Base-by-base conservation (phyloP, 257 asterid species). In the Striga asiatica region DNA sequence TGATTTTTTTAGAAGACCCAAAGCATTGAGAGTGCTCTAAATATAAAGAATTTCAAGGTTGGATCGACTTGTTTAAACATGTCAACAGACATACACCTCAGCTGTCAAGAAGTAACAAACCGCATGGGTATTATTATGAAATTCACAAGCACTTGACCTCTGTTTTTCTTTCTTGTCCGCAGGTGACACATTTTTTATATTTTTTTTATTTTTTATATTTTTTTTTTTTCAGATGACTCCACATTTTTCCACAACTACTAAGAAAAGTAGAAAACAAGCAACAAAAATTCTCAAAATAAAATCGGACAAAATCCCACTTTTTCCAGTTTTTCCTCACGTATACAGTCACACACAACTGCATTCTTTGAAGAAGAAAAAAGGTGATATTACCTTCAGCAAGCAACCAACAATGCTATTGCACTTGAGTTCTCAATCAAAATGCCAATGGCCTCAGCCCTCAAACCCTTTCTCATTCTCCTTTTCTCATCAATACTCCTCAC, bases 141-240 rank as follows among this genome's bases (percentile, higher is more conserved):
- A 62, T 43, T 66, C n/a, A 0, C 4, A 20, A 0, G 0, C 4
- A 1, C 53, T 25, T 39, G 56, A 57, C 66, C 19, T 51, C 32
- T 46, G 48, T 28, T 55, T 43, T 53, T n/a, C 29, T 13, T 45
- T 29, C 43, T 67, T 68, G 75, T 71, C 72, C 56, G 21, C 45
- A 49, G 29, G 78, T 50, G 64, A 61, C 73, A 71, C 63, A 78
- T n/a, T n/a, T n/a, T n/a, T n/a, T n/a, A n/a, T n/a, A n/a, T n/a
- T n/a, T n/a, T n/a, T n/a, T n/a, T n/a, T n/a, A n/a, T n/a, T n/a
- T n/a, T n/a, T n/a, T n/a, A n/a, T n/a, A n/a, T n/a, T n/a, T n/a
- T n/a, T n/a, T n/a, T n/a, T 47, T 73, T 61, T 72, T 54, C 61
- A 49, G 68, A 64, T 13, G 48, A 52, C 1, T 10, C 5, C 17